Conservation (phyloP, 2,329 filamentous ascomycete genomes). For the Penicillium polonicum region DNA sequence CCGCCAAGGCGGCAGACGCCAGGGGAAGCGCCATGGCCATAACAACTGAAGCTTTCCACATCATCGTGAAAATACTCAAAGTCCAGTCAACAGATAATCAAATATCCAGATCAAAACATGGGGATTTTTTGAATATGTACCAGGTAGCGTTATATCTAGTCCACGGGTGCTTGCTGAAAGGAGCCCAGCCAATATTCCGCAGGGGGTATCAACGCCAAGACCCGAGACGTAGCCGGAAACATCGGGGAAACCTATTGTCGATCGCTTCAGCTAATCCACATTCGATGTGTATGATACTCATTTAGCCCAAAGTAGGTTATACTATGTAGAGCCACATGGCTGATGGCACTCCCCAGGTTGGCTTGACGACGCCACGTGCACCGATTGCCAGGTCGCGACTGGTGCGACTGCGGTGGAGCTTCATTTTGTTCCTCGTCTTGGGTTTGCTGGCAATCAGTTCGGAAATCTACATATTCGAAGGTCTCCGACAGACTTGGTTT, state of each 20-base stretch:
- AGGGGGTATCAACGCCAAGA: not conserved
- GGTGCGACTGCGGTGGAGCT: not conserved
- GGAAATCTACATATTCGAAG: not conserved
- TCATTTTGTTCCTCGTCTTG: not conserved
- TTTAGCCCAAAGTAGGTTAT: not conserved
- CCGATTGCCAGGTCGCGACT: constrained; percentile 1
- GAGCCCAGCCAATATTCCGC: not conserved
- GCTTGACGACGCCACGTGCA: constrained; percentile 3
- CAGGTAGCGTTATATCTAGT: not conserved
- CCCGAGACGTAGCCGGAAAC: not conserved
- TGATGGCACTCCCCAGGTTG: not conserved
- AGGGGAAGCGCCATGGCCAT: not conserved
- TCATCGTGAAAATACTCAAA: not conserved
- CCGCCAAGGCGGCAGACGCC: constrained; percentile 24
- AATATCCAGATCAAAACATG: not conserved
- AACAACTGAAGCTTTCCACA: not conserved
- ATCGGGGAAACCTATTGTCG: not conserved
- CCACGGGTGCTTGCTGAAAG: not conserved
- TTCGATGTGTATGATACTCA: not conserved
- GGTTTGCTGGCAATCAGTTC: not conserved
- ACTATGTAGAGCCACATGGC: constrained; percentile 1
- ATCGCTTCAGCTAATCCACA: not conserved
- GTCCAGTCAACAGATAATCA: not conserved
- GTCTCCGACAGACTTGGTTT: not conserved
- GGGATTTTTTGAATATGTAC: not conserved